A percentile compares a stretch with the other conserved stretches of the same genome.
These are phyloP conservation scores for Blakeslea trispora DNA, from an alignment of 371 early-diverging fungal genomes.

Conservation along the genomic window DNA sequence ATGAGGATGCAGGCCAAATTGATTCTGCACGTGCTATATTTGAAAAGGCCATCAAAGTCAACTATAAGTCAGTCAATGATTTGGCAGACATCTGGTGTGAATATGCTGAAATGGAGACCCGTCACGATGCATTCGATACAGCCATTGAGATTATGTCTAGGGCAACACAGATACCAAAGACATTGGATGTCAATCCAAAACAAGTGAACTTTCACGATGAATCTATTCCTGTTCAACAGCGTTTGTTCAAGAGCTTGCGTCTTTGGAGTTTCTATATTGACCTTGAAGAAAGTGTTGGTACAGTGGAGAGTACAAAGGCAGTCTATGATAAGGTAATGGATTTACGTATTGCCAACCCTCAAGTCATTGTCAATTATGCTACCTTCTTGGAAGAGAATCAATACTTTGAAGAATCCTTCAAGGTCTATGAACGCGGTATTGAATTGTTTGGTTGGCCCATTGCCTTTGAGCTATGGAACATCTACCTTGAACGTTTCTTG, in stretches of 20 bases:
- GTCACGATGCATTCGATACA: constrained; percentile 64
- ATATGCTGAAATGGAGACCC: constrained; percentile 92
- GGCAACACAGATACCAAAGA: constrained; percentile 70
- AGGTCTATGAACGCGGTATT: constrained; percentile 95
- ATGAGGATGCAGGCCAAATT: constrained; percentile 67
- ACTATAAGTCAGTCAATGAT: constrained; percentile 80
- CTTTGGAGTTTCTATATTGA: constrained; percentile 96
- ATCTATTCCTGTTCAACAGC: constrained; percentile 73
- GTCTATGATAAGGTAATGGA: constrained; percentile 94
- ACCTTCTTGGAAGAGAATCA: constrained; percentile 86
- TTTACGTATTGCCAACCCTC: constrained; percentile 93
- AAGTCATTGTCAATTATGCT: constrained; percentile 93
- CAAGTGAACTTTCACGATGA: constrained; percentile 65
- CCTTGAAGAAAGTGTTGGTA: constrained; percentile 91
- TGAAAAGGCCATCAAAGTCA: constrained; percentile 83
- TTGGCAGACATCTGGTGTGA: constrained; percentile 91
- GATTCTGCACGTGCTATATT: constrained; percentile 78
- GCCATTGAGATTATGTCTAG: constrained; percentile 79
- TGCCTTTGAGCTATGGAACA: constrained; percentile 97
- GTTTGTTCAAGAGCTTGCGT: constrained; percentile 88
- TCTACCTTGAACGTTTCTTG: constrained; percentile 89
- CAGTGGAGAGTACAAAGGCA: constrained; percentile 78
- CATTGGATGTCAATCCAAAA: constrained; percentile 37
- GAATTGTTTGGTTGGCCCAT: constrained; percentile 94
- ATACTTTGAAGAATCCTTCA: constrained; percentile 94